Percentiles rank a stretch among this genome's conserved stretches.
Evolutionary conservation across 805 yeast species (phyloP).

Genomic region (Candida krabiensis): DNA sequence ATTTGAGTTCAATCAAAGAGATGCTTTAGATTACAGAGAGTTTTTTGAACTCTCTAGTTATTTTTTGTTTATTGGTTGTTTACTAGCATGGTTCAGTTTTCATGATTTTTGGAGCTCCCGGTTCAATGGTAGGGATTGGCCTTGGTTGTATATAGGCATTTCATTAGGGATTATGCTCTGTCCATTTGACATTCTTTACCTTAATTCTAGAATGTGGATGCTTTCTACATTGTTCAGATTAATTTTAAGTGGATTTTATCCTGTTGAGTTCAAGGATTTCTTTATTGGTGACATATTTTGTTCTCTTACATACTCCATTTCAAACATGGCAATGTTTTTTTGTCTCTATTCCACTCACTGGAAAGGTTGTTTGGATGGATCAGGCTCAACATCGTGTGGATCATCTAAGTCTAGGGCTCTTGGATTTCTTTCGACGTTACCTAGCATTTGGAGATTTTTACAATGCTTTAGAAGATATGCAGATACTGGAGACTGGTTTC

Average conservation of each 20-base stretch:
- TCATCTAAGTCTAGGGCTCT: slow-evolving; percentile 70
- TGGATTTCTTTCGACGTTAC: slow-evolving; percentile 84
- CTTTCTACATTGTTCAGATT: slow-evolving; percentile 70
- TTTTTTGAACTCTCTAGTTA: slow-evolving; percentile 64
- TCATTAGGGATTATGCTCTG: slow-evolving; percentile 48
- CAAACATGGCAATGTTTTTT: slow-evolving; percentile 81
- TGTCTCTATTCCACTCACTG: slow-evolving; percentile 78
- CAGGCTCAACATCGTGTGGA: slow-evolving; percentile 56
- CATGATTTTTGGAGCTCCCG: slow-evolving; percentile 59
- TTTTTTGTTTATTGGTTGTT: slow-evolving; percentile 52
- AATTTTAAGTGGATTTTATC: slow-evolving; percentile 79
- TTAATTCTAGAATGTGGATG: slow-evolving; percentile 77
- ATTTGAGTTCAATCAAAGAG: slow-evolving; percentile 78
- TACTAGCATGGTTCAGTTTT: slow-evolving; percentile 78
- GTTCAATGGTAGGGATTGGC: slow-evolving; percentile 72
- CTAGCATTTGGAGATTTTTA: slow-evolving; percentile 85
- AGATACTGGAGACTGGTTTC: slow-evolving; percentile 95
- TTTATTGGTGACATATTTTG: slow-evolving; percentile 89
- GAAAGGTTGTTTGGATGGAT: slow-evolving; percentile 49
- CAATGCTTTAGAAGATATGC: slow-evolving; percentile 90
- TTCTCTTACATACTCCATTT: slow-evolving; percentile 83
- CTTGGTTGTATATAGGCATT: slow-evolving; percentile 71
- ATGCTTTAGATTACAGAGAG: slow-evolving; percentile 64
- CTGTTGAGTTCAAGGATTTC: slow-evolving; percentile 94
- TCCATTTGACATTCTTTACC: slow-evolving; percentile 60